phyloP scores from a whole-genome alignment of 2,329 filamentous ascomycete genomes.

The Nothophaeocryptopus gaeumannii region DNA sequence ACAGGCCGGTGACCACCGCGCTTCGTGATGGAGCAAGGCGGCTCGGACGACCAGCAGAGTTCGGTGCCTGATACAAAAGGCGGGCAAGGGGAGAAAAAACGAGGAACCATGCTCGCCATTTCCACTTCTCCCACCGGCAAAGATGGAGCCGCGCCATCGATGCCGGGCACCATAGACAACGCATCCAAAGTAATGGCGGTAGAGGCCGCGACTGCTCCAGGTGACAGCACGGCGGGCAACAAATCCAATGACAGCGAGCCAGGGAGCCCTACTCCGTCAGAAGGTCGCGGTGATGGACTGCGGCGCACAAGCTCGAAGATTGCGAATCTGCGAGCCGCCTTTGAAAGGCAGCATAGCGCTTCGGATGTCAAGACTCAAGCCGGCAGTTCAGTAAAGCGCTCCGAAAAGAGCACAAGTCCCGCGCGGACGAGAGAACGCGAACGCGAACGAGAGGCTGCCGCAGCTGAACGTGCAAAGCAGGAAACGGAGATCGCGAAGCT shows the following conservation, averaged over 20 bases:
- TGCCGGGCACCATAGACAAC: too few species aligned
- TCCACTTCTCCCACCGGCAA: too few species aligned
- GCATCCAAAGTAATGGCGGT: too few species aligned
- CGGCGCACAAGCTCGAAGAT: slow-evolving; percentile 28
- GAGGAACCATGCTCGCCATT: too few species aligned
- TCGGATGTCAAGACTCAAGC: slow-evolving; percentile 4
- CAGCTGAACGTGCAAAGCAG: slow-evolving; percentile 14
- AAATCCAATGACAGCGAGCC: slow-evolving; percentile 6
- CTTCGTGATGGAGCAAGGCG: too few species aligned
- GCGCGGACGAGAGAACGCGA: slow-evolving; percentile 14
- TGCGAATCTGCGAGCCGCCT: slow-evolving; percentile 30
- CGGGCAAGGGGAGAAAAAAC: too few species aligned
- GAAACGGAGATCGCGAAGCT: slow-evolving; percentile 23
- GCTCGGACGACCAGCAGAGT: too few species aligned
- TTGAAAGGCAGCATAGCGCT: slow-evolving; percentile 23
- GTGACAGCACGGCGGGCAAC: too few species aligned
- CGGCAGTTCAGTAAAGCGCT: not conserved
- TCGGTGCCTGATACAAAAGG: too few species aligned
- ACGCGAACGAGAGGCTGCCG: not conserved
- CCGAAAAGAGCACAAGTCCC: slow-evolving; percentile 19
- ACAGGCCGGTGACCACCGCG: too few species aligned
- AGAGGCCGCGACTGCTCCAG: too few species aligned
- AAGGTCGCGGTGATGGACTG: slow-evolving; percentile 10
- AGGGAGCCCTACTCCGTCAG: slow-evolving; percentile 9
- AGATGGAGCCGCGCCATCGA: too few species aligned